phyloP scores from a whole-genome alignment of 129 eudicot species.

The Pseudognaphalium luteoalbum region DNA sequence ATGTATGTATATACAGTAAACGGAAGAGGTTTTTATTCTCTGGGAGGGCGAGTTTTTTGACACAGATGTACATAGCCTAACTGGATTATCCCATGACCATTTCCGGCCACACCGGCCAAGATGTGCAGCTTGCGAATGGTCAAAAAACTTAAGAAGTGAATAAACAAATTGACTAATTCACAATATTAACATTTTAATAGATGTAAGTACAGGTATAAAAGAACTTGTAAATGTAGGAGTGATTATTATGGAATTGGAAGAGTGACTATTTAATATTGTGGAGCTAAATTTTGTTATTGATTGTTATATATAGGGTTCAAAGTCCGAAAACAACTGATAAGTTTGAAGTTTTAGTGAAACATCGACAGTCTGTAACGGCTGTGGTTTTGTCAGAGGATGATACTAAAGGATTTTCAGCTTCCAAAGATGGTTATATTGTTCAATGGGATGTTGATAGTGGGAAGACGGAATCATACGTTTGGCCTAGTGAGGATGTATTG shows the following conservation, averaged over 20 bases:
- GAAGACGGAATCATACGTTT: slow-evolving; percentile 55
- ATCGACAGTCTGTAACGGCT: slow-evolving; percentile 87
- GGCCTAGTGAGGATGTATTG: slow-evolving; percentile 80
- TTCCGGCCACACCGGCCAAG: too few species aligned
- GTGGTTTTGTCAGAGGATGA: slow-evolving; percentile 87
- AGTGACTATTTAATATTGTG: not conserved
- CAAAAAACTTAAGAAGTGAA: too few species aligned
- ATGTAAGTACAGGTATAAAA: too few species aligned
- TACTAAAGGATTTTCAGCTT: slow-evolving; percentile 77
- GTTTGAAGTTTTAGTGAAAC: slow-evolving; percentile 65
- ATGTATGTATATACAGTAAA: not conserved
- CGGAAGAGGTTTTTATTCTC: too few species aligned
- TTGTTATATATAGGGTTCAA: slow-evolving; percentile 51
- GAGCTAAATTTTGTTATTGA: slow-evolving; percentile 14
- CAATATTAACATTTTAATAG: too few species aligned
- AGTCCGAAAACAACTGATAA: slow-evolving; percentile 54
- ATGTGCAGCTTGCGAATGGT: too few species aligned
- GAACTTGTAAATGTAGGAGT: too few species aligned
- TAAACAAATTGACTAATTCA: too few species aligned
- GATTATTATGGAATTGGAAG: not conserved
- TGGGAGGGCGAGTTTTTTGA: too few species aligned
- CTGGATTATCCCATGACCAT: too few species aligned
- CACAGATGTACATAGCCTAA: too few species aligned
- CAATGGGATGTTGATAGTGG: slow-evolving; percentile 88
- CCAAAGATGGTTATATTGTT: slow-evolving; percentile 80